phyloP scores from a whole-genome alignment of 805 yeast species.

The Pichia californica region DNA sequence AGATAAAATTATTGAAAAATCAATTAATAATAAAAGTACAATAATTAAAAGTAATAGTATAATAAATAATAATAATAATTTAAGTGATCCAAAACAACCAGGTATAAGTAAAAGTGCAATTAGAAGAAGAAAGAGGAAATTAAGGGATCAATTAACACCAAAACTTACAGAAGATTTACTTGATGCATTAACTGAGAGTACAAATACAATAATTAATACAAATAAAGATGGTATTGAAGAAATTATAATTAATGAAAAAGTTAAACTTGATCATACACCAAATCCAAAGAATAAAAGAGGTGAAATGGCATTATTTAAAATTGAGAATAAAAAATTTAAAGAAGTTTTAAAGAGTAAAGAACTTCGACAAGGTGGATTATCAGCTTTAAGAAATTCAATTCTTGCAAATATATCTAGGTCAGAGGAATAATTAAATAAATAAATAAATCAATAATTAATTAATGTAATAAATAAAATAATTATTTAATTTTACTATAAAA shows the following conservation, averaged over 20 bases:
- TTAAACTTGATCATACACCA: constrained; percentile 33
- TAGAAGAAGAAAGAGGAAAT: constrained; percentile 57
- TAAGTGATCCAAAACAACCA: constrained; percentile 28
- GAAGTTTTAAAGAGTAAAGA: constrained; percentile 46
- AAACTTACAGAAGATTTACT: constrained; percentile 57
- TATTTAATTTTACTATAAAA: no score
- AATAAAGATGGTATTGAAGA: constrained; percentile 12
- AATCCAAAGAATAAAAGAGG: constrained; percentile 35
- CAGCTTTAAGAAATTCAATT: constrained; percentile 57
- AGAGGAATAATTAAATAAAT: constrained; percentile 4
- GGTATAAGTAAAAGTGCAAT: constrained; percentile 61
- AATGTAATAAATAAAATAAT: neutral
- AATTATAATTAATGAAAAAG: constrained; percentile 22
- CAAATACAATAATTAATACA: constrained; percentile 13
- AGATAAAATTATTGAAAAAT: constrained; percentile 17
- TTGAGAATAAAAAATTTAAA: constrained; percentile 45
- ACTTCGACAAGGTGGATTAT: constrained; percentile 58
- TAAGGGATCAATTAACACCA: constrained; percentile 59
- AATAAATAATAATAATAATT: neutral
- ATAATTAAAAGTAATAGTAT: constrained; percentile 3
- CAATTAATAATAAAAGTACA: neutral
- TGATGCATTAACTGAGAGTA: constrained; percentile 40
- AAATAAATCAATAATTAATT: constrained; percentile 7
- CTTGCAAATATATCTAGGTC: constrained; percentile 22
- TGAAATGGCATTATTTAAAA: constrained; percentile 42